Evolutionary conservation across 495 filamentous ascomycete species (phyloP).

Genomic region (Xylaria longipes): DNA sequence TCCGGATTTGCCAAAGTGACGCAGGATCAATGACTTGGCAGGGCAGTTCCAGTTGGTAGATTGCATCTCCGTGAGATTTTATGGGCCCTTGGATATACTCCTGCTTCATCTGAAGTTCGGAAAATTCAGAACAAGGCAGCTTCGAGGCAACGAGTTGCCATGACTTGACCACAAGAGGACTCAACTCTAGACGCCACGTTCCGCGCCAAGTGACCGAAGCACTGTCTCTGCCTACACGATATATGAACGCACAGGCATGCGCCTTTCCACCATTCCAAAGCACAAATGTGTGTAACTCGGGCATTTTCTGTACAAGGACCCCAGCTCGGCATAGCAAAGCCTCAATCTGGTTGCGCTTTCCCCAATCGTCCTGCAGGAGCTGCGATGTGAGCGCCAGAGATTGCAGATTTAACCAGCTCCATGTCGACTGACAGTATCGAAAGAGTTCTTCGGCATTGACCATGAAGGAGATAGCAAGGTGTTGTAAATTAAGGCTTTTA

Average conservation of each 20-base stretch:
- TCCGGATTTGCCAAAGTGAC: slow-evolving; percentile 29
- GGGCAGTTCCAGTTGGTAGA: slow-evolving; percentile 23
- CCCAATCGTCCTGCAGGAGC: slow-evolving; percentile 14
- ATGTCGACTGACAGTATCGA: slow-evolving; percentile 21
- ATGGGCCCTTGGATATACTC: neutral
- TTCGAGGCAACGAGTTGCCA: slow-evolving; percentile 17
- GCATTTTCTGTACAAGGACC: slow-evolving; percentile 27
- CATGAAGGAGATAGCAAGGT: slow-evolving; percentile 30
- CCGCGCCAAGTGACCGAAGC: slow-evolving; percentile 32
- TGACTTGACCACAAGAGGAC: slow-evolving; percentile 25
- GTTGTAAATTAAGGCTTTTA: slow-evolving; percentile 26
- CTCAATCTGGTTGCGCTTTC: neutral
- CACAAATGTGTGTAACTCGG: slow-evolving; percentile 31
- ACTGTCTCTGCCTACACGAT: slow-evolving; percentile 17
- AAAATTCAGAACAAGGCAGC: neutral
- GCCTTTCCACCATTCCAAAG: slow-evolving; percentile 30
- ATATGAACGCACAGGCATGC: slow-evolving; percentile 33
- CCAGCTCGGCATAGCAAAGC: slow-evolving; percentile 10
- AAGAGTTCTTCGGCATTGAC: slow-evolving; percentile 29
- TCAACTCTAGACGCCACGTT: slow-evolving; percentile 31
- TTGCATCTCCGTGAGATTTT: slow-evolving; percentile 19
- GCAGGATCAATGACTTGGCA: slow-evolving; percentile 27
- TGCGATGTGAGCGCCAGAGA: slow-evolving; percentile 30
- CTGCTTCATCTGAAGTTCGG: neutral
- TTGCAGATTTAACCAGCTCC: slow-evolving; percentile 26